Evolutionary conservation across 371 early-diverging fungal genomes (phyloP), one percentile per base, ranked within the genome.

Genomic region (Mortierella sp.): DNA sequence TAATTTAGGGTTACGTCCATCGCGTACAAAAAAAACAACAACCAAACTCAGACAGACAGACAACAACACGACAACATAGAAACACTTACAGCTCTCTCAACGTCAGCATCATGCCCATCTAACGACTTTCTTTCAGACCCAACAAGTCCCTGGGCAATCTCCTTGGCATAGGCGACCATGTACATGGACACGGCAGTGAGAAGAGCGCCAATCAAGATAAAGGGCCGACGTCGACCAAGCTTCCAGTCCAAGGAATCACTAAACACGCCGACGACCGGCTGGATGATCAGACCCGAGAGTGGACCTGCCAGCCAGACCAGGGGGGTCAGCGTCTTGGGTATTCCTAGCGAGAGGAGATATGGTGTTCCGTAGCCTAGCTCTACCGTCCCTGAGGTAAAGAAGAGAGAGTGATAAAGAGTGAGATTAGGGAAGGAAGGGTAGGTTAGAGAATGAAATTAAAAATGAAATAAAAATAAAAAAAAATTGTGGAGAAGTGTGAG

Each of bases 251-350:
- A 82, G 41, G 85, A 77, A 74, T 93, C 93, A 73, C 91, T 91
- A 64, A 90, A 86, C 11, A 90, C 90, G 2, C 93, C 93, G 24
- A 91, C 90, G 26, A 92, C 31, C 71, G 79, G 86, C 61, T 87
- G 87, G 39, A 86, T 72, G 44, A 87, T 50, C 19, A 86, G 70
- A 10, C 86, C 87, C 29, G 95, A 94, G 1, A 96, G 86, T 0
- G 96, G 96, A 7, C 96, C 96, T 14, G 94, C 94, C 13, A 96
- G 82, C 96, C 96, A 96, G 2, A 95, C 88, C 71, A 90, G 71
- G 2, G 92, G 88, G 0, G 95, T 93, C 53, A 92, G 58, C 16
- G 92, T 85, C 68, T 92, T 90, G 4, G 92, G 85, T 43, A 95
- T 81, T 14, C 92, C 92, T 8, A 96, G 88, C 14, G 91, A 89